Evolutionary conservation across 495 filamentous ascomycete genomes (phyloP).

Genomic region (Xylaria nigripes): DNA sequence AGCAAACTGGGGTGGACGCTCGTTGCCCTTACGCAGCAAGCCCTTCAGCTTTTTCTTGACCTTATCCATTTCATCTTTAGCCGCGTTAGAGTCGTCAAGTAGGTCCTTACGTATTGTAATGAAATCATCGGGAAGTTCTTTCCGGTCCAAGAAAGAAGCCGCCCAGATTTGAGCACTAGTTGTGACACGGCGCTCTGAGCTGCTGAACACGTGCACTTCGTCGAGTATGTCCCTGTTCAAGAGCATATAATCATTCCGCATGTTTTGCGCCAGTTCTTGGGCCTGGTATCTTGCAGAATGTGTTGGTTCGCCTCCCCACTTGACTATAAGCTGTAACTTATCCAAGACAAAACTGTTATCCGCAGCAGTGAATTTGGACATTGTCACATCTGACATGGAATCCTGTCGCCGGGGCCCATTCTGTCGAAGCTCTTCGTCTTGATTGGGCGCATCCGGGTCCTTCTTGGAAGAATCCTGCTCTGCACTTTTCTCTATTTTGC

Average conservation of each 20-base stretch:
- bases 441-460: slow-evolving; percentile 8
- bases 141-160: slow-evolving; percentile 77
- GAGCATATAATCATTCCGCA: slow-evolving; percentile 87
- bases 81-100: slow-evolving; percentile 96
- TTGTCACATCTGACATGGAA: slow-evolving; percentile 75
- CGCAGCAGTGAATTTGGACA: slow-evolving; percentile 80
- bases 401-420: slow-evolving; percentile 49
- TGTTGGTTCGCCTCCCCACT: slow-evolving; percentile 97
- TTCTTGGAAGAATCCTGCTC: slow-evolving; percentile 7
- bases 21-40: slow-evolving; percentile 75
- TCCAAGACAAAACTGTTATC: slow-evolving; percentile 86
- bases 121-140: slow-evolving; percentile 72
- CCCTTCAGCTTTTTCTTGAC: slow-evolving; percentile 98
- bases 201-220: slow-evolving; percentile 87
- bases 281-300: slow-evolving; percentile 94
- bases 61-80: slow-evolving; percentile 99
- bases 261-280: slow-evolving; percentile 86
- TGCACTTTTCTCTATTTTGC: slow-evolving; percentile 33
- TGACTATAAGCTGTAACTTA: slow-evolving; percentile 95
- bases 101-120: slow-evolving; percentile 89
- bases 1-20: slow-evolving; percentile 86
- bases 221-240: slow-evolving; percentile 88
- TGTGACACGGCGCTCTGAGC: slow-evolving; percentile 86
- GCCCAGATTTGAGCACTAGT: slow-evolving; percentile 97
- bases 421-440: not conserved